These are phyloP conservation scores for Verticillium albo-atrum DNA, from an alignment of 2,329 filamentous ascomycete genomes.

Conservation along the genomic window DNA sequence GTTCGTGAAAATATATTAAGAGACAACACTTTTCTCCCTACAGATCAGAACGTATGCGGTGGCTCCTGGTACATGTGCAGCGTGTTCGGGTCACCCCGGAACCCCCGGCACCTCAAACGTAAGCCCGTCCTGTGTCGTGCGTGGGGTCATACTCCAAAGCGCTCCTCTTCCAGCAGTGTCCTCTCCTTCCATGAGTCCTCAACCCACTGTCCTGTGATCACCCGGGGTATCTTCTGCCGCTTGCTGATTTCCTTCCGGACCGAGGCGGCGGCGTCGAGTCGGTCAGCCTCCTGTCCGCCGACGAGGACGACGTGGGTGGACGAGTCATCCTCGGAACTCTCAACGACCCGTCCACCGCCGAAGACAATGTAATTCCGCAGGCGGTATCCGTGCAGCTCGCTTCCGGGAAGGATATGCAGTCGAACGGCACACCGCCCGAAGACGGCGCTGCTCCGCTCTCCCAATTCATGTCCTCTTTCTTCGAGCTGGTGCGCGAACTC, in stretches of 20 bases:
- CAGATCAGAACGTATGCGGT: not conserved
- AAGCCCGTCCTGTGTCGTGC: not conserved
- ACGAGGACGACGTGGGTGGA: slow-evolving; percentile 70
- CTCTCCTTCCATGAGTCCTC: slow-evolving; percentile 74
- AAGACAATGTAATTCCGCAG: slow-evolving; percentile 61
- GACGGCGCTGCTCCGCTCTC: slow-evolving; percentile 44
- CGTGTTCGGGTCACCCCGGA: not conserved
- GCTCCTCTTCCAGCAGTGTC: slow-evolving; percentile 77
- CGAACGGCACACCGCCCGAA: slow-evolving; percentile 44
- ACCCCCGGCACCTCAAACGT: not conserved
- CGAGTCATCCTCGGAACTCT: slow-evolving; percentile 41
- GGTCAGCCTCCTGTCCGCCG: slow-evolving; percentile 32
- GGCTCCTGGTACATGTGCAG: not conserved
- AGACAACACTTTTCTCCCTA: not conserved
- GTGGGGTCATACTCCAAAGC: not conserved
- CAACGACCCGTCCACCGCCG: slow-evolving; percentile 57
- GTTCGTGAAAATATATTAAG: not conserved
- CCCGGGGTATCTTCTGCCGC: slow-evolving; percentile 54
- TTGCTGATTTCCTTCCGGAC: slow-evolving; percentile 41
- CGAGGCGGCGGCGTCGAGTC: slow-evolving; percentile 30
- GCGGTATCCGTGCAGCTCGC: slow-evolving; percentile 20
- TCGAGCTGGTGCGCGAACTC: slow-evolving; percentile 52
- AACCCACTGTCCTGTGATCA: slow-evolving; percentile 71
- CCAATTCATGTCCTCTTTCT: slow-evolving; percentile 49
- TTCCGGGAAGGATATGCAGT: slow-evolving; percentile 27